Conservation (phyloP, 2,329 filamentous ascomycete species). For the Hypoxylon sp. region DNA sequence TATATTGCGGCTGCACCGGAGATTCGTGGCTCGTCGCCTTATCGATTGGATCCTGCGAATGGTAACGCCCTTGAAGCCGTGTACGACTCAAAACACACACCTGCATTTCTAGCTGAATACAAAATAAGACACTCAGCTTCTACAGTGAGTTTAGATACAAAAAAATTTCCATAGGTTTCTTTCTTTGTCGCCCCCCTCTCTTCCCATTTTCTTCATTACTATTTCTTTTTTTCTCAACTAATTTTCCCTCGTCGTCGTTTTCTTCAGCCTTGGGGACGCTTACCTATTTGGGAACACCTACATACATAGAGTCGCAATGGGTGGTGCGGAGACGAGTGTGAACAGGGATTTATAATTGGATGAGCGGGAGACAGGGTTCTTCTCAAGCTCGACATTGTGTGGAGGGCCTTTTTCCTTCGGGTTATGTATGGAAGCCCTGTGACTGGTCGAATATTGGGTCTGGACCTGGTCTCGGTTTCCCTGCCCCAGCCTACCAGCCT, state of each 20-base stretch:
- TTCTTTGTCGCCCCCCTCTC: not conserved
- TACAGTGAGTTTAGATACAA: not conserved
- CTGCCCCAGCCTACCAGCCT: slow-evolving; percentile 10
- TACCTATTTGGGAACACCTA: slow-evolving; percentile 28
- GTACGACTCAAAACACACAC: slow-evolving; percentile 7
- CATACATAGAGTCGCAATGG: slow-evolving; percentile 32
- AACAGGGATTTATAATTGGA: slow-evolving; percentile 42
- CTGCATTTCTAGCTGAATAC: slow-evolving; percentile 1
- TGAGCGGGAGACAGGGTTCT: slow-evolving; percentile 39
- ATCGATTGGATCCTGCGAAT: slow-evolving; percentile 30
- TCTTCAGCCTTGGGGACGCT: slow-evolving; percentile 28
- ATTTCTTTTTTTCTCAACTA: slow-evolving; percentile 2
- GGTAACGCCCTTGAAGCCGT: too few relatives aligned
- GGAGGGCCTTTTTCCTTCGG: slow-evolving; percentile 33
- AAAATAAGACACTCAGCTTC: not conserved
- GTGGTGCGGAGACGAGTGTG: slow-evolving; percentile 38
- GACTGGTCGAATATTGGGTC: slow-evolving; percentile 34
- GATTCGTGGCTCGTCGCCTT: slow-evolving; percentile 27
- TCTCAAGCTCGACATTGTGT: slow-evolving; percentile 37
- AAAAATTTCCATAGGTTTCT: not conserved
- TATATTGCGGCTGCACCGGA: slow-evolving; percentile 43
- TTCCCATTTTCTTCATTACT: not conserved
- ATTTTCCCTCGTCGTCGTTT: slow-evolving; percentile 4
- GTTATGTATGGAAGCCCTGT: slow-evolving; percentile 36
- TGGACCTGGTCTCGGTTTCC: slow-evolving; percentile 29